These are phyloP conservation scores for Schizothecium vesticola DNA, from an alignment of 495 filamentous ascomycete genomes.

Conservation along the genomic window DNA sequence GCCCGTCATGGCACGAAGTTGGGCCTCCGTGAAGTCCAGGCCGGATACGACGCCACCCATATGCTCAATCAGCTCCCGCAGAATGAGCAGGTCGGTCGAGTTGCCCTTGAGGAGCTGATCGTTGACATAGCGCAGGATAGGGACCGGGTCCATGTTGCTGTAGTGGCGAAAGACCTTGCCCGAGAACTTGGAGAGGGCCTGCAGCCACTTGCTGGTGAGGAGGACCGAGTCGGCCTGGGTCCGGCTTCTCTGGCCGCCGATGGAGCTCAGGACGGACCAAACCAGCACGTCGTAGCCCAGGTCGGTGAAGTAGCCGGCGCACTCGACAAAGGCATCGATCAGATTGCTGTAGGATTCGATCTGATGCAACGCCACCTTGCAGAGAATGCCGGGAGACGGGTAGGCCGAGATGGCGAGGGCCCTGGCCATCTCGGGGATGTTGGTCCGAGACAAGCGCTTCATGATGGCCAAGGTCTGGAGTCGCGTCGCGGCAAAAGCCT, in stretches of 20 bases:
- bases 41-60: slow-evolving; percentile 92
- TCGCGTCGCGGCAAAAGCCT: slow-evolving; percentile 68
- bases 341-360: slow-evolving; percentile 91
- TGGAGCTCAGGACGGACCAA: slow-evolving; percentile 75
- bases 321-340: slow-evolving; percentile 87
- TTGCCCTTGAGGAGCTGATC: slow-evolving; percentile 74
- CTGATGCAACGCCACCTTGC: slow-evolving; percentile 76
- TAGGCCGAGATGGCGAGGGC: slow-evolving; percentile 81
- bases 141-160: slow-evolving; percentile 74
- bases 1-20: slow-evolving; percentile 80
- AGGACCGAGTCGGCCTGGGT: slow-evolving; percentile 75
- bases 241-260: slow-evolving; percentile 70
- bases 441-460: slow-evolving; percentile 79
- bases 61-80: slow-evolving; percentile 79
- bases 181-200: slow-evolving; percentile 76
- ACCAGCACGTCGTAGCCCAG: slow-evolving; percentile 89
- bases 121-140: slow-evolving; percentile 83
- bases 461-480: slow-evolving; percentile 74
- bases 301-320: slow-evolving; percentile 85
- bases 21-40: slow-evolving; percentile 76
- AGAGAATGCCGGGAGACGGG: slow-evolving; percentile 84
- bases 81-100: slow-evolving; percentile 77
- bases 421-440: slow-evolving; percentile 77
- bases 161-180: slow-evolving; percentile 81
- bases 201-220: slow-evolving; percentile 82